Evolutionary conservation across 2,329 filamentous ascomycete species (phyloP), one percentile per base, ranked within the genome.

Genomic region (Hypocrella siamensis): DNA sequence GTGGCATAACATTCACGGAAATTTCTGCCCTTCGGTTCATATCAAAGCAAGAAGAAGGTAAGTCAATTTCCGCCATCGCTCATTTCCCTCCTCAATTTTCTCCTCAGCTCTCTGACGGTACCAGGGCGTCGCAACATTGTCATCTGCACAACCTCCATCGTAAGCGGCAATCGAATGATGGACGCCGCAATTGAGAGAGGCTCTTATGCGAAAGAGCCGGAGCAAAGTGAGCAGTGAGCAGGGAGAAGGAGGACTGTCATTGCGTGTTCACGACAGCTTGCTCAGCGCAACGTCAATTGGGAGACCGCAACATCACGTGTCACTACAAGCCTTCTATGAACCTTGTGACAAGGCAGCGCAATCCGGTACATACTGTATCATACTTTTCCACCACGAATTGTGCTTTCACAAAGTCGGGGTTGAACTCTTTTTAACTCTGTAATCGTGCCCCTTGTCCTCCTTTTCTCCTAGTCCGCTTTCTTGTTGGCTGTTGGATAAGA

Each of bases 1-100:
- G 90, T n/a, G 92, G 90, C 2, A 81, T 98, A 34, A 94, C 85
- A 0, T 93, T 92, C 49, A 88, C 90, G 0, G 90, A 98, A 56
- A 88, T 98, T 51, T 85, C 92, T 26, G 90, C 92, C 15, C 52
- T 98, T 49, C 70, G 92, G 33, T 96, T 93, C 50, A 79, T 98
- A 42, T 83, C 81, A 8, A 75, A 75, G 49, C 77, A 88, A 53
- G 77, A 90, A 73, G 70, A 81, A 63, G 68, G 73, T 75, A 48
- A 42, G 61, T 46, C 7, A 11, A 7, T 26, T 7, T n/a, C n/a
- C n/a, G n/a, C n/a, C n/a, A n/a, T n/a, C n/a, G n/a, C n/a, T n/a
- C 28, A 14, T 14, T 17, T 19, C 16, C 26, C 19, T 12, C 34
- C 14, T 31, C 21, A 19, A 24, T 17, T 27, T 28, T 25, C 17